A percentile compares a stretch with the other conserved stretches of the same genome.
Evolutionary conservation across 2,329 filamentous ascomycete genomes (phyloP).

Genomic region (Curvularia verruculosa): DNA sequence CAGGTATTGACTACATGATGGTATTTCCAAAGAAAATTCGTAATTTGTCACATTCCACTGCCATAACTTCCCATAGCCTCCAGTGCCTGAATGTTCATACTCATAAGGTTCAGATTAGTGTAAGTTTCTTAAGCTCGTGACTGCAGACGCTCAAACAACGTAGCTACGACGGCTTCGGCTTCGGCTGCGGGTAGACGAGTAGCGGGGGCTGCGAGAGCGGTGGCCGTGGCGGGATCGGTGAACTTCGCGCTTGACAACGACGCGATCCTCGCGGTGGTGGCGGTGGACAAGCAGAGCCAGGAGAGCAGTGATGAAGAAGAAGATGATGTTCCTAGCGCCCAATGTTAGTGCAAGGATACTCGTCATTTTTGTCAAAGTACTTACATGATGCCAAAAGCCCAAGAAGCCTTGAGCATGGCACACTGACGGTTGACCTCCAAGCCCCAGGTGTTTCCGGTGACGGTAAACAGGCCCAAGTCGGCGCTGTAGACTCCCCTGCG

Average conservation of each 20-base stretch:
- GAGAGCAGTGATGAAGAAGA: slow-evolving; percentile 48
- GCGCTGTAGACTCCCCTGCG: slow-evolving; percentile 58
- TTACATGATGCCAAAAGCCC: slow-evolving; percentile 88
- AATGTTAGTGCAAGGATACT: slow-evolving; percentile 29
- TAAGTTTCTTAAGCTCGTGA: not conserved
- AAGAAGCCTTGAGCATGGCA: slow-evolving; percentile 88
- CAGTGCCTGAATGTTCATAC: slow-evolving; percentile 3
- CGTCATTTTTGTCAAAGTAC: slow-evolving; percentile 19
- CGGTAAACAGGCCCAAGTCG: slow-evolving; percentile 67
- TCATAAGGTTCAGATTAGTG: slow-evolving; percentile 1
- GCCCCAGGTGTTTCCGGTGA: slow-evolving; percentile 56
- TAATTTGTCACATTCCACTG: slow-evolving; percentile 12
- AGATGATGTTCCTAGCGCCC: slow-evolving; percentile 44
- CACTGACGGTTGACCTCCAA: slow-evolving; percentile 75
- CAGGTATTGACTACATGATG: slow-evolving; percentile 15
- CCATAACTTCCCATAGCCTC: slow-evolving; percentile 1
- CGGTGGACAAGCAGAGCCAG: slow-evolving; percentile 67
- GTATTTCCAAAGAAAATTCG: slow-evolving; percentile 29
- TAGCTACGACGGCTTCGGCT: slow-evolving; percentile 49
- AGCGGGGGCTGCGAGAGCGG: slow-evolving; percentile 46
- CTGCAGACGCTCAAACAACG: slow-evolving; percentile 28
- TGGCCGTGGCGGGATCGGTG: slow-evolving; percentile 54
- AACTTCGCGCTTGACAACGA: slow-evolving; percentile 60
- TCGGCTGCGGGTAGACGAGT: slow-evolving; percentile 38
- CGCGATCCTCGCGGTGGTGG: slow-evolving; percentile 54